Evolutionary conservation across 202 grass and related monocot genomes (phyloP).

Genomic region (Hordeum pubiflorum): DNA sequence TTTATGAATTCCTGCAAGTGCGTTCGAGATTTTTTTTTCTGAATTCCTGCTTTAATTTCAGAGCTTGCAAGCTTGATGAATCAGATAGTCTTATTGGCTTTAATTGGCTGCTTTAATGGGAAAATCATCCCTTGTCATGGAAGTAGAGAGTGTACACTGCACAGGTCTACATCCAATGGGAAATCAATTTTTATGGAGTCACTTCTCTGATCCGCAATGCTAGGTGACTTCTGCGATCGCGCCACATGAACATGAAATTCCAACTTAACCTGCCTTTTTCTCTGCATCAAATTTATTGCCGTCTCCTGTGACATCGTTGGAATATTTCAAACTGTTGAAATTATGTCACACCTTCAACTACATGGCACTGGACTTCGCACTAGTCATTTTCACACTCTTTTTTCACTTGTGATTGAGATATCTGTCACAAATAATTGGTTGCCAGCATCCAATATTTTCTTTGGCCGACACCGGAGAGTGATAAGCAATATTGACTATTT

Average conservation of each 20-base stretch:
- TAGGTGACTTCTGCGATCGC: not conserved
- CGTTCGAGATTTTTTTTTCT: too few species aligned
- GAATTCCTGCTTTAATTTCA: too few species aligned
- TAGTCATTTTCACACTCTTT: not conserved
- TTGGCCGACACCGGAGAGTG: too few species aligned
- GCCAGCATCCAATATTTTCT: too few species aligned
- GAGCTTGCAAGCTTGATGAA: too few species aligned
- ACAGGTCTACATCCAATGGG: not conserved
- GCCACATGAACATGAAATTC: not conserved
- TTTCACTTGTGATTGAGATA: too few species aligned
- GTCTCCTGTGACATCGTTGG: not conserved
- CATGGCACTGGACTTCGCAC: not conserved
- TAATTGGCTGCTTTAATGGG: too few species aligned
- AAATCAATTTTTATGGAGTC: not conserved
- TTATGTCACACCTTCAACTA: not conserved
- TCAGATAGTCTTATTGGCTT: too few species aligned
- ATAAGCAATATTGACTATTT: too few species aligned
- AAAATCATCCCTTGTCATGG: too few species aligned
- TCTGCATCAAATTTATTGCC: not conserved
- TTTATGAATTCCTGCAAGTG: too few species aligned
- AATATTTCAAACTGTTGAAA: not conserved
- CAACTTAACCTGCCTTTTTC: not conserved
- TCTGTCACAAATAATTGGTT: too few species aligned
- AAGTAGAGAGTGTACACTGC: not conserved
- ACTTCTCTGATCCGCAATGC: not conserved